Evolutionary conservation across 768 basidiomycete species (phyloP).

Genomic region (Mycena floridula): DNA sequence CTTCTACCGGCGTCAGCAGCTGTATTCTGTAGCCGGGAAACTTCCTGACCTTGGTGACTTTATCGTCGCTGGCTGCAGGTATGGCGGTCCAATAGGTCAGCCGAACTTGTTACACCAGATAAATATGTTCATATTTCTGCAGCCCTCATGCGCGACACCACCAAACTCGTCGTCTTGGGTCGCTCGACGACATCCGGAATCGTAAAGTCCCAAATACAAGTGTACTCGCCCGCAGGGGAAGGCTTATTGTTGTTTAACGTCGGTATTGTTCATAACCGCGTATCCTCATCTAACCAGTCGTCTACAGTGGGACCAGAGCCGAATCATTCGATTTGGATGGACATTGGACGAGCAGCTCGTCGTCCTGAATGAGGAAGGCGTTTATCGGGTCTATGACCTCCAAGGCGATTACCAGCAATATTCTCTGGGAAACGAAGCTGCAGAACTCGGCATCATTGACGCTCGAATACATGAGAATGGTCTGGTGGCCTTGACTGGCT

Average conservation of each 20-base stretch:
- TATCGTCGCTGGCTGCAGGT: slow-evolving; percentile 71
- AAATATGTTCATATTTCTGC: not conserved
- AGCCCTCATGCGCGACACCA: slow-evolving; percentile 86
- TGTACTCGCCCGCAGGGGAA: slow-evolving; percentile 84
- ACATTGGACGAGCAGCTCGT: slow-evolving; percentile 75
- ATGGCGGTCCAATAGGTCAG: slow-evolving; percentile 87
- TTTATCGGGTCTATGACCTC: slow-evolving; percentile 84
- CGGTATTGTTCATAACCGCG: slow-evolving; percentile 31
- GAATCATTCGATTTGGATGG: slow-evolving; percentile 81
- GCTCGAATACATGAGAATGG: slow-evolving; percentile 85
- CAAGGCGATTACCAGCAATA: slow-evolving; percentile 83
- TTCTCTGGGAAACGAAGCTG: slow-evolving; percentile 77
- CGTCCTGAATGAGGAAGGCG: slow-evolving; percentile 87
- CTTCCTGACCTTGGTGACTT: slow-evolving; percentile 76
- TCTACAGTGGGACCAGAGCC: slow-evolving; percentile 83
- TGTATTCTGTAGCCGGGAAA: slow-evolving; percentile 79
- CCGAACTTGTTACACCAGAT: slow-evolving; percentile 7
- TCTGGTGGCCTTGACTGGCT: slow-evolving; percentile 77
- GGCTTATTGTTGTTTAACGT: slow-evolving; percentile 66
- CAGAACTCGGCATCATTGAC: slow-evolving; percentile 78
- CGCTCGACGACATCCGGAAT: slow-evolving; percentile 47
- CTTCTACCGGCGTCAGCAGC: slow-evolving; percentile 81
- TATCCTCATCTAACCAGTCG: slow-evolving; percentile 8
- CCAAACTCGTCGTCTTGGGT: slow-evolving; percentile 71
- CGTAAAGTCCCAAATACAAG: slow-evolving; percentile 76